Evolutionary conservation across 2,329 filamentous ascomycete species (phyloP).

Genomic region (Epichloe aotearoae): DNA sequence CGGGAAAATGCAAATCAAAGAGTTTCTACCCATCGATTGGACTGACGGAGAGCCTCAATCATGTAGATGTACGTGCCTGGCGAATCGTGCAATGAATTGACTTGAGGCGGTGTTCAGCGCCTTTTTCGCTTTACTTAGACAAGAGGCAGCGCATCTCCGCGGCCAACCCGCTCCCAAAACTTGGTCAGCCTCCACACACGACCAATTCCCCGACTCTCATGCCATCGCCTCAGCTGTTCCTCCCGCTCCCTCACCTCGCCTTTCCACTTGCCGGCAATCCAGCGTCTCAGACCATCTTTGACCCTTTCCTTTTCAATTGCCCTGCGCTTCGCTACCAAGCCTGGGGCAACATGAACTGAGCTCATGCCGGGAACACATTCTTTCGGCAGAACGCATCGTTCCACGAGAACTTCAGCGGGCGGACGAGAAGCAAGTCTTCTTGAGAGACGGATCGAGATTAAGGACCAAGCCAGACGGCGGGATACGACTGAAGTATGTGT

Average conservation of each 20-base stretch:
- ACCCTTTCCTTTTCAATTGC: conserved; percentile 53
- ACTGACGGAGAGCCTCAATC: too few relatives aligned
- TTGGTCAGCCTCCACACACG: conserved; percentile 47
- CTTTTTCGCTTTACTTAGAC: background rate
- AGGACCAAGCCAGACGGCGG: conserved; percentile 46
- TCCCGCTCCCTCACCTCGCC: conserved; percentile 37
- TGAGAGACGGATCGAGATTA: conserved; percentile 53
- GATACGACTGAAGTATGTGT: conserved; percentile 53
- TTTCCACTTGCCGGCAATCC: conserved; percentile 48
- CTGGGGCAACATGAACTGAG: conserved; percentile 37
- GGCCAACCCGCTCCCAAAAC: conserved; percentile 52
- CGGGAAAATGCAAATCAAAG: too few relatives aligned
- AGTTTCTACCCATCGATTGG: too few relatives aligned
- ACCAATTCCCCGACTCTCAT: conserved; percentile 39
- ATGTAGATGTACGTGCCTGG: too few relatives aligned
- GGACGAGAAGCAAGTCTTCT: conserved; percentile 47
- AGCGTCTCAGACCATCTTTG: conserved; percentile 51
- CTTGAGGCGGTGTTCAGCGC: too few relatives aligned
- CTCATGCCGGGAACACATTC: conserved; percentile 43
- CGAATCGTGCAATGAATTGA: too few relatives aligned
- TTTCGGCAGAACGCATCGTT: conserved; percentile 49
- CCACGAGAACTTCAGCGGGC: conserved; percentile 44
- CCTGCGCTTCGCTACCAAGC: conserved; percentile 47
- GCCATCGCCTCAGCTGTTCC: conserved; percentile 31
- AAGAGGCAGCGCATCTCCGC: conserved; percentile 19